These are phyloP conservation scores for Taphrina communis DNA, from an alignment of 1,139 yeast species.

Conservation along the genomic window DNA sequence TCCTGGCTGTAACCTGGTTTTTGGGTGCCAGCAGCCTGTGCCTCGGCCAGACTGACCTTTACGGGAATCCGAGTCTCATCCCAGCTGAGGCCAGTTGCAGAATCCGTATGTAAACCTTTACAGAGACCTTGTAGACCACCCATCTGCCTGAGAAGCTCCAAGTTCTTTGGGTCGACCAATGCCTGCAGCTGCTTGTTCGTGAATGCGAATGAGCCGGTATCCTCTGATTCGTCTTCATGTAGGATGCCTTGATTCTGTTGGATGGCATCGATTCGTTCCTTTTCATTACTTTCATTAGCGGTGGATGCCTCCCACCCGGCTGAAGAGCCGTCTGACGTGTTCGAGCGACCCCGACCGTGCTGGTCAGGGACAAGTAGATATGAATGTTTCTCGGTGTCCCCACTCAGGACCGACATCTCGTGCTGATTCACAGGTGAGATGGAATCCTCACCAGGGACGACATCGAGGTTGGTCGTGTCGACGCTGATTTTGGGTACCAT, in stretches of 20 bases:
- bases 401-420: background rate
- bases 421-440: conserved; percentile 1
- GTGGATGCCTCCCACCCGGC: conserved; percentile 25
- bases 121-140: conserved; percentile 52
- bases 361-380: conserved; percentile 25
- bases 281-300: conserved; percentile 5
- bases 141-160: conserved; percentile 51
- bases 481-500: conserved; percentile 26
- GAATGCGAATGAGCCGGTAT: conserved; percentile 47
- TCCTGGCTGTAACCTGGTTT: background rate
- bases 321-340: conserved; percentile 16
- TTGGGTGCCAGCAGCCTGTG: conserved; percentile 21
- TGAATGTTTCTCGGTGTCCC: conserved; percentile 1
- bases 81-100: conserved; percentile 49
- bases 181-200: conserved; percentile 52
- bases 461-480: conserved; percentile 28
- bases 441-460: background rate
- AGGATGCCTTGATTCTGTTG: conserved; percentile 13
- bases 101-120: conserved; percentile 50
- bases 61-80: conserved; percentile 47
- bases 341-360: background rate
- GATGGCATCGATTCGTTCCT: conserved; percentile 6
- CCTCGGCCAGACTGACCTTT: conserved; percentile 41
- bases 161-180: conserved; percentile 55
- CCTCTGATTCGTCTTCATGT: conserved; percentile 27